Evolutionary conservation across 2,329 filamentous ascomycete genomes (phyloP), one percentile per base, ranked within the genome.

Genomic region (Calonectria pseudoreteaudii): DNA sequence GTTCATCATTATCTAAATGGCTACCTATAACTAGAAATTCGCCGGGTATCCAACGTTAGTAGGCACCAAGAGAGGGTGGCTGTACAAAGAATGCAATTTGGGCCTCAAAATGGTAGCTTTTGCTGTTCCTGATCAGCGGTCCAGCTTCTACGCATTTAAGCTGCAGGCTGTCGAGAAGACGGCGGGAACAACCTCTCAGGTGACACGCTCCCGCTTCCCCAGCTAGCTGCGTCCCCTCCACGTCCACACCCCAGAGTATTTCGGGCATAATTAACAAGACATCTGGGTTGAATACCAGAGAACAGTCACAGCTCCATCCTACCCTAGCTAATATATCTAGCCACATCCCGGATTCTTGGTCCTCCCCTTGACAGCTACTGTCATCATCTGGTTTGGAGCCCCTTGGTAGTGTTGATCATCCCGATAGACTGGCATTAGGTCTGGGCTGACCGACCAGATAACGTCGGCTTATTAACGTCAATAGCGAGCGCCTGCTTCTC

Each of bases 381-480:
- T 30, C 47, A 50, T 47, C 36, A 16, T 36, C 62, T 56, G 56
- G 68, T 31, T 67, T 49, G n/a, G 34, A 64, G 16, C 53, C 36
- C 41, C 23, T 62, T 23, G 58, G 18, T 26, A 9, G 34, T 38
- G 31, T 68, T 68, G 65, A 68, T 49, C 30, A 30, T 72, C 36
- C 58, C 30, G 23, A 41, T 41, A 47, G 38, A 68, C 38, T 30
- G 58, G 38, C 56, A 58, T 69, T 50, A 52, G 66, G 41, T 47
- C 71, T 69, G 66, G 44, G 71, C 65, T 50, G 60, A 53, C 64
- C 47, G 52, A 73, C 71, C 66, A 31, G 36, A 60, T 69, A 38
- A 38, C 41, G 23, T 50, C 28, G 50, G 66, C 71, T 70, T 66
- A 70, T 70, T 73, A 66, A 31, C 66, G 52, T 36, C 52, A 30